Percentiles rank a stretch among this genome's conserved stretches.
Evolutionary conservation across 192 early-diverging fungal species (phyloP).

Genomic region (Umbelopsis vinacea): DNA sequence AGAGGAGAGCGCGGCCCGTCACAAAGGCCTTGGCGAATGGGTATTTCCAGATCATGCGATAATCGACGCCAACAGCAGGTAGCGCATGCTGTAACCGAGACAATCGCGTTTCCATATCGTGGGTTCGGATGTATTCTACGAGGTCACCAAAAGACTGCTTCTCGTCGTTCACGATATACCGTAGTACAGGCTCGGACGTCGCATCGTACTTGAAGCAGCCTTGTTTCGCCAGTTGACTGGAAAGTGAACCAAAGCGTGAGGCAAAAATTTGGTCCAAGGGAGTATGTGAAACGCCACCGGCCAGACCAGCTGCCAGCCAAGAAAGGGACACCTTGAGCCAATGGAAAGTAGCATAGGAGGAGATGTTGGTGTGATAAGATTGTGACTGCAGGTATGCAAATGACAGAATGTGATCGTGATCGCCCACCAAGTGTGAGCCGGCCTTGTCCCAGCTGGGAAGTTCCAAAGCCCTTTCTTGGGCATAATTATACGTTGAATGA

Average conservation of each 20-base stretch:
- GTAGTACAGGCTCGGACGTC: constrained; percentile 33
- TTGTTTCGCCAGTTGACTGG: constrained; percentile 19
- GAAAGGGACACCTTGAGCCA: constrained; percentile 33
- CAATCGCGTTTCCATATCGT: constrained; percentile 34
- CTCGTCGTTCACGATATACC: constrained; percentile 25
- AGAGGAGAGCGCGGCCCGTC: constrained; percentile 25
- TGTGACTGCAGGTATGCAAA: not conserved
- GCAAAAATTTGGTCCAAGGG: constrained; percentile 27
- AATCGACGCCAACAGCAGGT: constrained; percentile 34
- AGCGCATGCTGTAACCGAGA: constrained; percentile 30
- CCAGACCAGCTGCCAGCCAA: constrained; percentile 33
- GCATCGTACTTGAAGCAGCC: constrained; percentile 39
- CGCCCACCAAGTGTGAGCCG: constrained; percentile 12
- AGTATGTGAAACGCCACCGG: not conserved
- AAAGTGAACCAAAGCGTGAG: constrained; percentile 11
- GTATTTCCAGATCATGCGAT: constrained; percentile 41
- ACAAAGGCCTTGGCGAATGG: constrained; percentile 39
- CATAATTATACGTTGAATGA: constrained; percentile 16
- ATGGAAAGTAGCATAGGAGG: constrained; percentile 12
- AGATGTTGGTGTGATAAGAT: not conserved
- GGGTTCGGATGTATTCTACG: constrained; percentile 31
- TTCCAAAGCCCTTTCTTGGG: not conserved
- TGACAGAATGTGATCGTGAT: constrained; percentile 13
- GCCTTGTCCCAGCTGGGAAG: constrained; percentile 3
- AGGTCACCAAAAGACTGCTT: constrained; percentile 2